Conservation (phyloP, 2,329 filamentous ascomycete genomes). For the Colletotrichum tropicale region DNA sequence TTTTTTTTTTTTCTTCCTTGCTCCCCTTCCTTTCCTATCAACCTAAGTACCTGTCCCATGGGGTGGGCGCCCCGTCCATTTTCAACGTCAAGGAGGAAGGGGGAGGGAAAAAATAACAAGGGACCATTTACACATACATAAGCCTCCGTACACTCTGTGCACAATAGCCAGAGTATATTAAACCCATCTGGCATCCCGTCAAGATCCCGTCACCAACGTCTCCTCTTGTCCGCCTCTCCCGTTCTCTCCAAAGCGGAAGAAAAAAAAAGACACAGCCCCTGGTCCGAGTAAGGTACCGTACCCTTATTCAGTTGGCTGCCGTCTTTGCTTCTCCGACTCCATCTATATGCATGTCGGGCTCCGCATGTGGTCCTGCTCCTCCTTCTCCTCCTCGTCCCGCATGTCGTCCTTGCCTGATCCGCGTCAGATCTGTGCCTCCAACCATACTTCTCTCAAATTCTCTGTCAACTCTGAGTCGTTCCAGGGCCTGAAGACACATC, state of each 20-base stretch:
- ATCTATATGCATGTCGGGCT: conserved; percentile 16
- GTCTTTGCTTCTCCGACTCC: conserved; percentile 18
- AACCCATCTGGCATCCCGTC: conserved; percentile 3
- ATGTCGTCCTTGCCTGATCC: conserved; percentile 20
- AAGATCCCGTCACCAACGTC: background rate
- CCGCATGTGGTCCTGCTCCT: conserved; percentile 16
- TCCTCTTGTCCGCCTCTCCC: background rate
- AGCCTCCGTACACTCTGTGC: background rate
- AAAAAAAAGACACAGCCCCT: background rate
- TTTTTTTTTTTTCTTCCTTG: background rate
- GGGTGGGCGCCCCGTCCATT: background rate
- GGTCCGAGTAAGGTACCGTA: background rate
- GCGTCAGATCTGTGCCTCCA: conserved; percentile 11
- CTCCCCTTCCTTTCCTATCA: background rate
- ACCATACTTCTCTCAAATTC: conserved; percentile 10
- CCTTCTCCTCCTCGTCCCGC: conserved; percentile 14
- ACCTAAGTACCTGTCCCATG: background rate
- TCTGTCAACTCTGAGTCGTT: conserved; percentile 5
- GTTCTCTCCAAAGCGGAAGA: background rate
- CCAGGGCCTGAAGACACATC: conserved; percentile 1
- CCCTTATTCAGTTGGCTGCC: conserved; percentile 14
- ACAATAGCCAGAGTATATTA: conserved; percentile 16
- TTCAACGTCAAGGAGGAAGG: conserved; percentile 6
- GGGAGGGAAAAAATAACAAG: background rate
- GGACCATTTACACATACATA: conserved; percentile 7